A percentile compares a stretch with the other conserved stretches of the same genome.
Evolutionary conservation across 1,284 basidiomycete species (phyloP).

Genomic region (Rhodotorula sp.): DNA sequence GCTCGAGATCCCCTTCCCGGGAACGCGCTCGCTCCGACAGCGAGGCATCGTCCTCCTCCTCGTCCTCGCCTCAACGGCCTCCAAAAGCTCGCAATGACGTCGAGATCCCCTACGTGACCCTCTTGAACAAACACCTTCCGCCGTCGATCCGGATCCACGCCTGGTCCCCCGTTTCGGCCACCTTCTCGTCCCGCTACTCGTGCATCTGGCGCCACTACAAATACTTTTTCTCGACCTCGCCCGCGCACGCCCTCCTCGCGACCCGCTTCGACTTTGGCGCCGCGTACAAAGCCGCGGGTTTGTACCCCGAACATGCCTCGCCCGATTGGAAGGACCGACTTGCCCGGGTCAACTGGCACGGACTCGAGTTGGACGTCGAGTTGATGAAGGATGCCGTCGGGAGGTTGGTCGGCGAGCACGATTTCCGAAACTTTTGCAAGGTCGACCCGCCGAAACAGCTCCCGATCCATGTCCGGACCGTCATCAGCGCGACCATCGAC

Average conservation of each 20-base stretch:
- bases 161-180: conserved; percentile 82
- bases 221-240: conserved; percentile 73
- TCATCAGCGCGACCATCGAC: conserved; percentile 65
- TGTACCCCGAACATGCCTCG: conserved; percentile 8
- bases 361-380: conserved; percentile 62
- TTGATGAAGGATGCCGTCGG: conserved; percentile 76
- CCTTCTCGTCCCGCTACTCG: conserved; percentile 85
- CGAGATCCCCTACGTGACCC: conserved; percentile 75
- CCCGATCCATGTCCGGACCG: conserved; percentile 67
- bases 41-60: background rate
- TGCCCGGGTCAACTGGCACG: conserved; percentile 49
- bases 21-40: conserved; percentile 11
- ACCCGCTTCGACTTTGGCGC: conserved; percentile 36
- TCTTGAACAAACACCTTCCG: conserved; percentile 88
- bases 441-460: conserved; percentile 94
- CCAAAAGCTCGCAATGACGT: conserved; percentile 20
- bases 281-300: conserved; percentile 19
- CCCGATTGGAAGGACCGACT: conserved; percentile 38
- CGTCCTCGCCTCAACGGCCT: conserved; percentile 5
- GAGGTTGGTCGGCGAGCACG: conserved; percentile 81
- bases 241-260: conserved; percentile 11
- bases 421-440: conserved; percentile 95
- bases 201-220: conserved; percentile 93
- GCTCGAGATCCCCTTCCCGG: conserved; percentile 6
- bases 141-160: conserved; percentile 85